phyloP scores from a whole-genome alignment of 2,329 filamentous ascomycete species.

The Gremmenia infestans region DNA sequence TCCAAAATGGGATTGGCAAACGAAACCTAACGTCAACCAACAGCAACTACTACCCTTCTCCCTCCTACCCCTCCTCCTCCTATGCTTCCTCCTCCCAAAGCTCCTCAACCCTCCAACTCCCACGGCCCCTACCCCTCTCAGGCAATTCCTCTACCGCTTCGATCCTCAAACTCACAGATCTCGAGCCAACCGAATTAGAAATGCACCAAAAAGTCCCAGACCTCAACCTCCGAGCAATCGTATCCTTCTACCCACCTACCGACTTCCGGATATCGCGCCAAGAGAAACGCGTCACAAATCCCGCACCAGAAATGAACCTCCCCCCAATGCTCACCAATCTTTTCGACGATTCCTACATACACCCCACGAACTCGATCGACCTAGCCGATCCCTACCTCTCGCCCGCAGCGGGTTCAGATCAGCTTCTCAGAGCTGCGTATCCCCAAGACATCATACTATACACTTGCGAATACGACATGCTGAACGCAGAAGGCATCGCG shows the following conservation, averaged over 20 bases:
- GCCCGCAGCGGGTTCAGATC: constrained; percentile 51
- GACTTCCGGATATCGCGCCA: constrained; percentile 56
- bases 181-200: constrained; percentile 30
- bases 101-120: constrained; percentile 15
- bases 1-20: constrained; percentile 36
- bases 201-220: constrained; percentile 32
- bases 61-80: background rate
- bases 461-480: constrained; percentile 62
- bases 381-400: constrained; percentile 52
- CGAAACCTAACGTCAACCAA: constrained; percentile 24
- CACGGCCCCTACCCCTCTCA: constrained; percentile 1
- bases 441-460: constrained; percentile 52
- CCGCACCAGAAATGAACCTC: constrained; percentile 52
- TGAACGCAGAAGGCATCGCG: constrained; percentile 54
- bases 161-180: constrained; percentile 25
- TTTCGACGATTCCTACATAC: constrained; percentile 59
- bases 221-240: constrained; percentile 46
- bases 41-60: background rate
- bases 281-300: constrained; percentile 49
- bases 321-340: constrained; percentile 54
- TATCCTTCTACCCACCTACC: constrained; percentile 57
- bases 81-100: background rate
- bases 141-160: constrained; percentile 13
- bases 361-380: constrained; percentile 38
- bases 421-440: constrained; percentile 41